Percentiles rank a stretch among this genome's conserved stretches.
Evolutionary conservation across 2,329 filamentous ascomycete genomes (phyloP).

Genomic region (Hypoxylon sp.): DNA sequence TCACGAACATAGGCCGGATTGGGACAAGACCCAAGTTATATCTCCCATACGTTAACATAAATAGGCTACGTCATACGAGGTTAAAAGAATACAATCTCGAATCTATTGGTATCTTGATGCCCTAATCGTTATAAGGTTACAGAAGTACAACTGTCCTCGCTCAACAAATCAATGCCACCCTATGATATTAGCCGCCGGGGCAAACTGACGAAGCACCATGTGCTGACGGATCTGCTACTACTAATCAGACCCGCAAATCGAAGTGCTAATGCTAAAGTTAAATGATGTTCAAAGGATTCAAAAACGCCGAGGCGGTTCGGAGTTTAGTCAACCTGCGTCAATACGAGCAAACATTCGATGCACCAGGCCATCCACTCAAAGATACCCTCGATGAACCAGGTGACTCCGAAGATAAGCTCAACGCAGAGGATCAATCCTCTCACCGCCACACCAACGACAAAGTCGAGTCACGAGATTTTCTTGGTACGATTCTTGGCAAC

Average conservation of each 20-base stretch:
- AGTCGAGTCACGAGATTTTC: constrained; percentile 67
- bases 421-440: constrained; percentile 38
- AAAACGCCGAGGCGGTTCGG: background rate
- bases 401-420: constrained; percentile 37
- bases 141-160: constrained; percentile 20
- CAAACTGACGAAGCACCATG: background rate
- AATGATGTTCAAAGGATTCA: constrained; percentile 5
- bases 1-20: background rate
- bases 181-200: constrained; percentile 6
- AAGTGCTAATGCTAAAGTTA: constrained; percentile 24
- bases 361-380: constrained; percentile 46
- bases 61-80: background rate
- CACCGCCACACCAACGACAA: constrained; percentile 31
- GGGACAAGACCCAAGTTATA: background rate
- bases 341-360: constrained; percentile 37
- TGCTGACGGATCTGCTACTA: constrained; percentile 18
- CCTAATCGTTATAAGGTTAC: constrained; percentile 22
- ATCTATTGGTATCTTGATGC: constrained; percentile 44
- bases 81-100: constrained; percentile 35
- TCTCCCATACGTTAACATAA: background rate
- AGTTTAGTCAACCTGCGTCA: constrained; percentile 32
- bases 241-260: constrained; percentile 10
- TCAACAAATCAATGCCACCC: constrained; percentile 29
- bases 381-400: constrained; percentile 40
- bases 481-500: constrained; percentile 81